Conservation (phyloP, 495 filamentous ascomycete species). For the Aspergillus hancockii region DNA sequence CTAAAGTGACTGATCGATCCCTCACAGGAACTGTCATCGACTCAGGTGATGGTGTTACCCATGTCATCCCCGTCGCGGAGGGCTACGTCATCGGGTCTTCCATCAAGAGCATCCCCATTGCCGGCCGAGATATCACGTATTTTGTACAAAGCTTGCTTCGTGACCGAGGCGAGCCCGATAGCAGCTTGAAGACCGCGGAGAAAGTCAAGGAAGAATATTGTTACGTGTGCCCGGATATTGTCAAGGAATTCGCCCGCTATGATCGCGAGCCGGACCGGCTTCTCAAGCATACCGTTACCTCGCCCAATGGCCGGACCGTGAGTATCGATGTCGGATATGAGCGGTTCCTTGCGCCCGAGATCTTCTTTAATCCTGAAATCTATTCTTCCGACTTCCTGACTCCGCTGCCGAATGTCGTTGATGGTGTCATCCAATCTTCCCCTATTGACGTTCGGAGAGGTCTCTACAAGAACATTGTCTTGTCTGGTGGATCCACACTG, state of each 20-base stretch:
- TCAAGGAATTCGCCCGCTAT: constrained; percentile 93
- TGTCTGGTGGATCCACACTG: constrained; percentile 93
- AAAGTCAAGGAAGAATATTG: constrained; percentile 98
- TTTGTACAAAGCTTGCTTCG: constrained; percentile 95
- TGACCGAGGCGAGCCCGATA: constrained; percentile 95
- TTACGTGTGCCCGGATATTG: constrained; percentile 97
- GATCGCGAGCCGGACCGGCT: constrained; percentile 90
- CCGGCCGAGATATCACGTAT: constrained; percentile 95
- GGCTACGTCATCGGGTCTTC: constrained; percentile 98
- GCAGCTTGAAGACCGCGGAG: constrained; percentile 94
- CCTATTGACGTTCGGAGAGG: constrained; percentile 96
- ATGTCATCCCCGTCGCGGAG: constrained; percentile 98
- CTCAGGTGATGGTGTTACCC: constrained; percentile 95
- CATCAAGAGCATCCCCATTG: constrained; percentile 98
- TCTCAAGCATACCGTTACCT: constrained; percentile 79
- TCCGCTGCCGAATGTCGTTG: constrained; percentile 88
- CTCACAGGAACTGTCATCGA: constrained; percentile 97
- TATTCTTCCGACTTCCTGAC: constrained; percentile 98
- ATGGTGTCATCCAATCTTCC: constrained; percentile 93
- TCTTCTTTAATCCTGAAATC: constrained; percentile 99
- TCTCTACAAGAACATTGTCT: constrained; percentile 98
- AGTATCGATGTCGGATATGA: constrained; percentile 95
- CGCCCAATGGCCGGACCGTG: constrained; percentile 83
- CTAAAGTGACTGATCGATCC: constrained; percentile 95
- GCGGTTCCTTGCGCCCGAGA: constrained; percentile 95